Evolutionary conservation across 495 filamentous ascomycete genomes (phyloP), one percentile per base, ranked within the genome.

Genomic region (Aspergillus saccharolyticus): DNA sequence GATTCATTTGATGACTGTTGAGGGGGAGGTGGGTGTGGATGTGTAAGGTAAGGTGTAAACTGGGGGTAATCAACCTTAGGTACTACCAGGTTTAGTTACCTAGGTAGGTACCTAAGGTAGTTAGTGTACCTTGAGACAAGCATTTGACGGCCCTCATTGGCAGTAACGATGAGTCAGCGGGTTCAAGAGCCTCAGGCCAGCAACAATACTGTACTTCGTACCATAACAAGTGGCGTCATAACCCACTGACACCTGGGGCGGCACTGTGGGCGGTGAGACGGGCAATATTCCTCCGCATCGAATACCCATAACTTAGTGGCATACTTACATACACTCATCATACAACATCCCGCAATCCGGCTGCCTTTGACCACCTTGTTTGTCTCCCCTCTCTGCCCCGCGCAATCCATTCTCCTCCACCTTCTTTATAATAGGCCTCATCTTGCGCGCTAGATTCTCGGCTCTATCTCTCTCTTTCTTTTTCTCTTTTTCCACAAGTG

Each of bases 151-250:
- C 2, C 33, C 33, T 30, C 47, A 50, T 50, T 28, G 47, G 47
- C 47, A 5, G 44, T 2, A 24, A 24, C 47, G 47, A 24, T 50
- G 47, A 50, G 47, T 30, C 24, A 17, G 33, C 33, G 7, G 12
- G 5, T 8, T 39, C 33, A 39, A 12, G n/a, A n/a, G 33, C 33
- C 33, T 12, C 33, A 39, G 33, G 33, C 33, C 7, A 39, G 14
- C 33, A 39, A 39, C 14, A 12, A 12, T 15, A 39, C 7, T n/a
- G 33, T 28, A 28, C 25, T n/a, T n/a, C n/a, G n/a, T n/a, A n/a
- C 33, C 5, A 12, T 39, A 39, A 39, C 33, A 39, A 9, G 57
- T 60, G 57, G 57, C 57, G 57, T 60, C 57, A 60, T 60, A 55
- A 9, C 25, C 25, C 25, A 28, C n/a, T n/a, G n/a, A n/a, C n/a